A percentile compares a stretch with the other conserved stretches of the same genome.
Conservation (phyloP, 2,329 filamentous ascomycete species). For the Colletotrichum higginsianum region DNA sequence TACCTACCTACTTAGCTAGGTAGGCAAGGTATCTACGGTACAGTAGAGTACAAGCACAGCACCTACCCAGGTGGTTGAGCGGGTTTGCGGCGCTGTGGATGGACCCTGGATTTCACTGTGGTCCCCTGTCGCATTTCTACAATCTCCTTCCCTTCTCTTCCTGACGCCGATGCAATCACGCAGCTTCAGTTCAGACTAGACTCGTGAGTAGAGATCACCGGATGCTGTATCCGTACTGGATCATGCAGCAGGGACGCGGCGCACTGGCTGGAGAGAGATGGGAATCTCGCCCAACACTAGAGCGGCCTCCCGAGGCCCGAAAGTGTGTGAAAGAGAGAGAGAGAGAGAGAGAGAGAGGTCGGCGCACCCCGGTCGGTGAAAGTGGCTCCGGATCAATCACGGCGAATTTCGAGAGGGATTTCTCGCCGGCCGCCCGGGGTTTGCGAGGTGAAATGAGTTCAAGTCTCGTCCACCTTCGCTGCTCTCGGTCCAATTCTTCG, state of each 20-base stretch:
- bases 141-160: neutral
- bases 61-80: neutral
- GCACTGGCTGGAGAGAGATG: neutral
- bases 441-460: constrained; percentile 13
- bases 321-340: too few species aligned
- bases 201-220: too few species aligned
- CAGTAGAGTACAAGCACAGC: too few species aligned
- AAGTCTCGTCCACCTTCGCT: constrained; percentile 7
- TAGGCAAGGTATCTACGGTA: too few species aligned
- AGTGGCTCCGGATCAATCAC: constrained; percentile 36
- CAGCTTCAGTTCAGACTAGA: neutral
- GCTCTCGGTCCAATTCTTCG: constrained; percentile 37
- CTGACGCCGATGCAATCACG: neutral
- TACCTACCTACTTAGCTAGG: too few species aligned
- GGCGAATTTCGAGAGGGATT: constrained; percentile 26
- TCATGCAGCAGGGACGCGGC: too few species aligned
- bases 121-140: neutral
- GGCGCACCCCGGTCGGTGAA: constrained; percentile 22
- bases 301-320: constrained; percentile 17
- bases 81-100: constrained; percentile 37
- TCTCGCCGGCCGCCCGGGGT: constrained; percentile 4
- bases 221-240: too few species aligned
- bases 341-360: neutral
- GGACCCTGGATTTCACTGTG: constrained; percentile 31
- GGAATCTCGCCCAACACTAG: neutral